Percentiles rank a stretch among this genome's conserved stretches.
phyloP scores from a whole-genome alignment of 208 protist species.

The Trypanosoma platydactyli region DNA sequence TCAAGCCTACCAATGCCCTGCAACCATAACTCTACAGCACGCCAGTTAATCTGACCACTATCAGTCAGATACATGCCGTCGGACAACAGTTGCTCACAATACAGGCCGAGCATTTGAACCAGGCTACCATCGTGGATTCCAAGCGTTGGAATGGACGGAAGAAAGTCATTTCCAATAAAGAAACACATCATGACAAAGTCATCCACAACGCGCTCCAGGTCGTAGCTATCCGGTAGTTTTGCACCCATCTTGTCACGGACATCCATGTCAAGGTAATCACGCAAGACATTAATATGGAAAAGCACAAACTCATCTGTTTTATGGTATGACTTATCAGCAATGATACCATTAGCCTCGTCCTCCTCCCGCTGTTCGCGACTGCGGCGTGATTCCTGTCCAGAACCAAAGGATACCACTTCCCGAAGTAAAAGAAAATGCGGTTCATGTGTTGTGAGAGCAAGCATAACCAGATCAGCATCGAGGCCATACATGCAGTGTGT shows the following conservation, averaged over 20 bases:
- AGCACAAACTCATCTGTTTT: conserved; percentile 89
- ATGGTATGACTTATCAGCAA: conserved; percentile 76
- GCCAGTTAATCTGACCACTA: conserved; percentile 76
- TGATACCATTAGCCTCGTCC: conserved; percentile 76
- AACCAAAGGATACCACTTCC: conserved; percentile 92
- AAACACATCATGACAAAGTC: conserved; percentile 98
- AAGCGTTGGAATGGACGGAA: conserved; percentile 95
- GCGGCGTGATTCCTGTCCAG: conserved; percentile 47
- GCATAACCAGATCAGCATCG: conserved; percentile 98
- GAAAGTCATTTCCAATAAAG: conserved; percentile 99
- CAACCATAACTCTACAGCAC: conserved; percentile 68
- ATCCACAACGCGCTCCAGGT: conserved; percentile 95
- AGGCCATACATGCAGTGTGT: conserved; percentile 98
- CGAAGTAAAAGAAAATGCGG: conserved; percentile 97
- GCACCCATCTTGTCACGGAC: conserved; percentile 47
- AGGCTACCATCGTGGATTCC: conserved; percentile 95
- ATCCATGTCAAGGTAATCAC: conserved; percentile 95
- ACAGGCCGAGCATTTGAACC: conserved; percentile 82
- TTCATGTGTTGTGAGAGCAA: conserved; percentile 96
- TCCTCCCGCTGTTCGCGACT: conserved; percentile 77
- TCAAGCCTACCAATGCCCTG: conserved; percentile 73
- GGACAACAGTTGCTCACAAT: conserved; percentile 69
- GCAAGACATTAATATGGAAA: conserved; percentile 92
- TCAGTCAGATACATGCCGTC: conserved; percentile 77
- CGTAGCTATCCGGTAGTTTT: conserved; percentile 28